A percentile compares a stretch with the other conserved stretches of the same genome.
Evolutionary conservation across 2,329 filamentous ascomycete genomes (phyloP).

Genomic region (Zymoseptoria tritici): DNA sequence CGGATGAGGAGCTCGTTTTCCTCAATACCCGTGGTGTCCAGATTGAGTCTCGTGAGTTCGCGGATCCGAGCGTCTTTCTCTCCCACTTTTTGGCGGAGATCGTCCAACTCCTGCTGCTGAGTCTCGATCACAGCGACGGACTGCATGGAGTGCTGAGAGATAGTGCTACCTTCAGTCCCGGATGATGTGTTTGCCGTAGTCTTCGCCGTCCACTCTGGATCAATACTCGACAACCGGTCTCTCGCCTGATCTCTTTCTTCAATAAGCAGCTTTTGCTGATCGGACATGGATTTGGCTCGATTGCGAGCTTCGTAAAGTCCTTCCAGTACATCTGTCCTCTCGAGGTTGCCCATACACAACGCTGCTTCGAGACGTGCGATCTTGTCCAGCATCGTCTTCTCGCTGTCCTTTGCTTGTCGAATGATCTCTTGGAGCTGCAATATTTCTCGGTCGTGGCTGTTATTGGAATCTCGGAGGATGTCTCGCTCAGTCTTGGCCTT

Average conservation of each 20-base stretch:
- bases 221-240: slow-evolving; percentile 1
- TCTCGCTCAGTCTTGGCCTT: slow-evolving; percentile 34
- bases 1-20: neutral
- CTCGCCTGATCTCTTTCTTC: slow-evolving; percentile 11
- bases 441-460: slow-evolving; percentile 32
- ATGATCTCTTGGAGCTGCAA: slow-evolving; percentile 35
- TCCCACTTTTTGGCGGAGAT: slow-evolving; percentile 3
- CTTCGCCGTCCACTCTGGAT: slow-evolving; percentile 1
- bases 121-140: slow-evolving; percentile 2
- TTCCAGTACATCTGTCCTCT: slow-evolving; percentile 34
- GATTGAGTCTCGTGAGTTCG: slow-evolving; percentile 1
- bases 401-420: slow-evolving; percentile 32
- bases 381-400: slow-evolving; percentile 31
- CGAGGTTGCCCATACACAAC: slow-evolving; percentile 34
- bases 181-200: neutral
- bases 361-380: slow-evolving; percentile 34
- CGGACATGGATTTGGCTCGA: slow-evolving; percentile 27
- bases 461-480: slow-evolving; percentile 31
- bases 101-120: slow-evolving; percentile 2
- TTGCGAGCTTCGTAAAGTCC: slow-evolving; percentile 29
- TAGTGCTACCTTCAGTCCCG: neutral
- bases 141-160: neutral
- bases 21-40: neutral
- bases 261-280: slow-evolving; percentile 24
- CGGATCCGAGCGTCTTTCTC: slow-evolving; percentile 7